Evolutionary conservation across 2,329 filamentous ascomycete species (phyloP).

Genomic region (Didymella segeticola): DNA sequence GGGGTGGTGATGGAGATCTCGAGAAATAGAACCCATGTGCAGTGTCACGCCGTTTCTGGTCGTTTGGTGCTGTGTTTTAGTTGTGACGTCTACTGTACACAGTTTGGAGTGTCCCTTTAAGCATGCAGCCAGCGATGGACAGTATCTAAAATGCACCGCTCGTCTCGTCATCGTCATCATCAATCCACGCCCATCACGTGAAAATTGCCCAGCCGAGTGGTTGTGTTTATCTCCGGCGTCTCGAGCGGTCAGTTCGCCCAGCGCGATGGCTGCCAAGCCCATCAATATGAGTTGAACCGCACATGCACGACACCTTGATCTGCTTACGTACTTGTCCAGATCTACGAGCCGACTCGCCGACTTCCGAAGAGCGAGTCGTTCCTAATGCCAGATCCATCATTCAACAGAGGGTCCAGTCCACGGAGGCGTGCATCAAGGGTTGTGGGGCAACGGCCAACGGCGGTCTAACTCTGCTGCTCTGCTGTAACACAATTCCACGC

Average conservation of each 20-base stretch:
- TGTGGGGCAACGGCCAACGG: conserved; percentile 30
- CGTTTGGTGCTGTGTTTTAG: conserved; percentile 1
- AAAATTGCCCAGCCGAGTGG: too few species aligned
- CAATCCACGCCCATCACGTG: neutral
- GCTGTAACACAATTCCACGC: conserved; percentile 18
- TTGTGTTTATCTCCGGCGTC: neutral
- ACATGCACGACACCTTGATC: neutral
- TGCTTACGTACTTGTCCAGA: conserved; percentile 4
- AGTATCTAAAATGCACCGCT: neutral
- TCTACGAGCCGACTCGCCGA: neutral
- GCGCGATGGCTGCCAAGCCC: neutral
- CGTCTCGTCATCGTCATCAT: too few species aligned
- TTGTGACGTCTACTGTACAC: neutral
- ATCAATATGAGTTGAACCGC: neutral
- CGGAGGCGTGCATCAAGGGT: conserved; percentile 8
- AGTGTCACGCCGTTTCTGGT: neutral
- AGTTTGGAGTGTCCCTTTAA: neutral
- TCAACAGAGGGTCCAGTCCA: conserved; percentile 1
- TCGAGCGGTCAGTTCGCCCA: neutral
- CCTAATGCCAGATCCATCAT: conserved; percentile 1
- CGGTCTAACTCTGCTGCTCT: conserved; percentile 26
- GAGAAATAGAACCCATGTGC: conserved; percentile 1
- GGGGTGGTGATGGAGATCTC: conserved; percentile 5
- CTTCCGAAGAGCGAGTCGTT: neutral
- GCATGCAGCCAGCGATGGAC: too few species aligned